Evolutionary conservation across 768 basidiomycete species (phyloP), one percentile per base, ranked within the genome.

Genomic region (Phanerodontia chrysosporium): DNA sequence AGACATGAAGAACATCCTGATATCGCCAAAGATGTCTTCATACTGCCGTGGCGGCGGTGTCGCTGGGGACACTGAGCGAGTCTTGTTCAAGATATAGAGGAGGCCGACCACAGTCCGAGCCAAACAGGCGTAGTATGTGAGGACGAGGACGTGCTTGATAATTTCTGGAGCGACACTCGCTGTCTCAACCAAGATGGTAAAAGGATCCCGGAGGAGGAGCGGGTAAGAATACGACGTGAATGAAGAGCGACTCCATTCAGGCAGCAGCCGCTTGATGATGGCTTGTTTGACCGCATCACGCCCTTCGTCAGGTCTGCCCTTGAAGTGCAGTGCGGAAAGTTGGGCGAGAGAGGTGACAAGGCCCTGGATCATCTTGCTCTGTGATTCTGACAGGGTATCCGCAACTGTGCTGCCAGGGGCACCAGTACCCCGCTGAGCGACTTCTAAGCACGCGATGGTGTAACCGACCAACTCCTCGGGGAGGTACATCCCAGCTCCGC

Each of bases 401-500:
- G 85, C 87, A 58, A 92, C 75, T 61, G 81, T 77, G 35, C 74
- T 79, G 10, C 73, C 75, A 3, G 75, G 71, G 0, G 73, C 64
- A 12, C 80, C 80, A 21, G 80, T 70, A 2, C 94, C 94, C 25
- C 97, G 81, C 59, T 88, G 84, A 0, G 89, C 81, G 16, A 90
- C 82, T 73, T 98, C 97, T 55, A 94, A 80, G 6, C 84, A 77
- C 1, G 88, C 77, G 36, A 98, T 80, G 3, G 95, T 95, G 71
- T 96, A 98, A 2, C 89, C 90, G 36, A 96, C 76, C 16, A 98
- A 75, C 63, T 98, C 94, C 64, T 96, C 91, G 0, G 97, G 94
- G 1, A 99, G 78, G 68, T 97, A 98, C 49, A 95, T 82, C 5
- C 93, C 92, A 0, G 83, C 82, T 1, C 94, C 94, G 25, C 91